Evolutionary conservation across 2,329 filamentous ascomycete genomes (phyloP).

Genomic region (Tolypocladium cylindrosporum): DNA sequence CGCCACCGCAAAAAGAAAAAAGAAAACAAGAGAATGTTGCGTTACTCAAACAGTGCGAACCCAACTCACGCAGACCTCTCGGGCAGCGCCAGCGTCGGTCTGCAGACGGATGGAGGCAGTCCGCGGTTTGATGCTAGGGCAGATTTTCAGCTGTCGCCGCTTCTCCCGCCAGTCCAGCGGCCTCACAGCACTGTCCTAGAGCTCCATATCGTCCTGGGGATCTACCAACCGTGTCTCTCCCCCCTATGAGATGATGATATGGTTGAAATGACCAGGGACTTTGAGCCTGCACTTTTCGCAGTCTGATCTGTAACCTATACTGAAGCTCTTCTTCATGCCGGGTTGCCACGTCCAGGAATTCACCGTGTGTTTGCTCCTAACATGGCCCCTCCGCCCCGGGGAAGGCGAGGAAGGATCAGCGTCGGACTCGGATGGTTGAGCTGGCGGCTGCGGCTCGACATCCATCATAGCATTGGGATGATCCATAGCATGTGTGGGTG

Average conservation of each 20-base stretch:
- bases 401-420: slow-evolving; percentile 32
- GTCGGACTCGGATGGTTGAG: slow-evolving; percentile 17
- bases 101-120: neutral
- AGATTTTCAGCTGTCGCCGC: slow-evolving; percentile 5
- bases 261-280: slow-evolving; percentile 72
- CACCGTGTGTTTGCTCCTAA: slow-evolving; percentile 48
- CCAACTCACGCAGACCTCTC: neutral
- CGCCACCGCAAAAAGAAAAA: neutral
- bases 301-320: slow-evolving; percentile 68
- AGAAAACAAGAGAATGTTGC: neutral
- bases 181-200: slow-evolving; percentile 17
- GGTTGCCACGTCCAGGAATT: slow-evolving; percentile 52
- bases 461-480: slow-evolving; percentile 29
- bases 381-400: slow-evolving; percentile 43
- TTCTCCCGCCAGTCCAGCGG: slow-evolving; percentile 11
- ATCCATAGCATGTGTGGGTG: slow-evolving; percentile 26
- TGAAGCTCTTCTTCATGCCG: slow-evolving; percentile 60
- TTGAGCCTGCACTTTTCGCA: slow-evolving; percentile 69
- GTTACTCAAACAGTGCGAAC: neutral
- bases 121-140: neutral
- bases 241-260: slow-evolving; percentile 58
- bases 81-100: neutral
- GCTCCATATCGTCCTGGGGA: slow-evolving; percentile 6
- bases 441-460: slow-evolving; percentile 16
- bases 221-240: slow-evolving; percentile 16